Evolutionary conservation across 2,329 filamentous ascomycete species (phyloP).

Genomic region (Diaporthe citri): DNA sequence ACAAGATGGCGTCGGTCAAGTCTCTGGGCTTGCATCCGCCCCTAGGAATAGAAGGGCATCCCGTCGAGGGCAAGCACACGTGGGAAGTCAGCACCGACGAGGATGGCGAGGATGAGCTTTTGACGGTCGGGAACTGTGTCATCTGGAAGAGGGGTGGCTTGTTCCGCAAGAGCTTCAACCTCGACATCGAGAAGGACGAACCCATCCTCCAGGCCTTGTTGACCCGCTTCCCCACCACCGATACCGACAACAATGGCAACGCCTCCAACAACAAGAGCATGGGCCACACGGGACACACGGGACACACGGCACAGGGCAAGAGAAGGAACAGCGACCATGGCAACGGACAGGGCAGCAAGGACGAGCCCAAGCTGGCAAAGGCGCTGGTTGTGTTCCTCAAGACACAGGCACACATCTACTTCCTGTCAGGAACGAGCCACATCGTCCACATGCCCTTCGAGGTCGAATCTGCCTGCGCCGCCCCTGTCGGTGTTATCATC

Average conservation of each 20-base stretch:
- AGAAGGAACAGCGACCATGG: slow-evolving; percentile 28
- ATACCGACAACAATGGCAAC: slow-evolving; percentile 47
- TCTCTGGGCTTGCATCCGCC: slow-evolving; percentile 94
- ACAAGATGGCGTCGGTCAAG: slow-evolving; percentile 85
- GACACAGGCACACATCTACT: slow-evolving; percentile 94
- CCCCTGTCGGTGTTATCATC: slow-evolving; percentile 85
- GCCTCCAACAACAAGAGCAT: slow-evolving; percentile 42
- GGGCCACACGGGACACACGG: slow-evolving; percentile 24
- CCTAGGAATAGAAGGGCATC: slow-evolving; percentile 37
- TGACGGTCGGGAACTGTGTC: slow-evolving; percentile 81
- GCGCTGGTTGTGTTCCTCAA: slow-evolving; percentile 92
- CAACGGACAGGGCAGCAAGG: slow-evolving; percentile 32
- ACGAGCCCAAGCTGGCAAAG: slow-evolving; percentile 59
- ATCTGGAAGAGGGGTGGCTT: slow-evolving; percentile 91
- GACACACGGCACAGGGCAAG: slow-evolving; percentile 9
- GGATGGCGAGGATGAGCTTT: slow-evolving; percentile 80
- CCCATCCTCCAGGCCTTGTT: slow-evolving; percentile 87
- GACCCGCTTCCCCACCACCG: slow-evolving; percentile 78
- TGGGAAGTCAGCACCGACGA: slow-evolving; percentile 74
- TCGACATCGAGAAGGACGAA: slow-evolving; percentile 85
- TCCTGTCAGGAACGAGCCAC: slow-evolving; percentile 88
- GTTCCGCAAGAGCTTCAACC: slow-evolving; percentile 87
- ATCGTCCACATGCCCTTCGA: slow-evolving; percentile 95
- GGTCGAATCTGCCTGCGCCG: slow-evolving; percentile 87
- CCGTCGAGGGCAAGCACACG: slow-evolving; percentile 62